phyloP scores from a whole-genome alignment of 352 stramenopile species.

The Pythium aristosporum region DNA sequence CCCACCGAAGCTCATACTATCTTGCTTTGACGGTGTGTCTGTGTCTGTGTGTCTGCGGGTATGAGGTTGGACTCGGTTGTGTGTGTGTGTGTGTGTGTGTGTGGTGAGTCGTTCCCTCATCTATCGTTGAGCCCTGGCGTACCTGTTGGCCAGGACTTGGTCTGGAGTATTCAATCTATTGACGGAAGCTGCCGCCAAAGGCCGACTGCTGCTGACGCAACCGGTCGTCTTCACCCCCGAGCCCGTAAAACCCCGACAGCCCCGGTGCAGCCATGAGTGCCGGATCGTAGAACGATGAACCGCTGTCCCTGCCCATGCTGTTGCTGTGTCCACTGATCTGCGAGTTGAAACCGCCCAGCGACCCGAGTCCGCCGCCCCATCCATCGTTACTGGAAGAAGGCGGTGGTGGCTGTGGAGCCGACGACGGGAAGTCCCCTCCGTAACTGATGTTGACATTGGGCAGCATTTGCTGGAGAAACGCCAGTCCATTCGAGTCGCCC shows the following conservation, averaged over 20 bases:
- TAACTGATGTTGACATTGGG: conserved; percentile 89
- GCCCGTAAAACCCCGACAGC: conserved; percentile 35
- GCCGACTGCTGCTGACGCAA: conserved; percentile 23
- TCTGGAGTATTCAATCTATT: conserved; percentile 26
- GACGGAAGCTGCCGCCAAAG: conserved; percentile 41
- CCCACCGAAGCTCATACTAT: conserved; percentile 2
- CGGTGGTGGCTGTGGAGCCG: neutral
- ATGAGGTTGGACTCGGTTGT: neutral
- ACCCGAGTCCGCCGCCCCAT: conserved; percentile 22
- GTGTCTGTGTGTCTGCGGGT: conserved; percentile 17
- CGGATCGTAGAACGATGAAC: conserved; percentile 48
- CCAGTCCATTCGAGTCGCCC: conserved; percentile 37
- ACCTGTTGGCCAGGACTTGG: conserved; percentile 7
- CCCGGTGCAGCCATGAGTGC: conserved; percentile 37
- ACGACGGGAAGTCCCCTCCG: conserved; percentile 58
- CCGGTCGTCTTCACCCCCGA: conserved; percentile 22
- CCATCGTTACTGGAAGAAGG: conserved; percentile 8
- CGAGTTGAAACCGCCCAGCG: conserved; percentile 14
- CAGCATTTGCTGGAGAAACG: conserved; percentile 87
- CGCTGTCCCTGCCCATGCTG: neutral
- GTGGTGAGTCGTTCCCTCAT: conserved; percentile 5
- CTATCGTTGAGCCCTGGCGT: conserved; percentile 4
- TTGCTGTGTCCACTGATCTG: neutral
- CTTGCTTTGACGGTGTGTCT: conserved; percentile 12
- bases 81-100: neutral